Percentiles rank a stretch among this genome's conserved stretches.
phyloP scores from a whole-genome alignment of 208 protist genomes.

The Trypanosoma cruzi region DNA sequence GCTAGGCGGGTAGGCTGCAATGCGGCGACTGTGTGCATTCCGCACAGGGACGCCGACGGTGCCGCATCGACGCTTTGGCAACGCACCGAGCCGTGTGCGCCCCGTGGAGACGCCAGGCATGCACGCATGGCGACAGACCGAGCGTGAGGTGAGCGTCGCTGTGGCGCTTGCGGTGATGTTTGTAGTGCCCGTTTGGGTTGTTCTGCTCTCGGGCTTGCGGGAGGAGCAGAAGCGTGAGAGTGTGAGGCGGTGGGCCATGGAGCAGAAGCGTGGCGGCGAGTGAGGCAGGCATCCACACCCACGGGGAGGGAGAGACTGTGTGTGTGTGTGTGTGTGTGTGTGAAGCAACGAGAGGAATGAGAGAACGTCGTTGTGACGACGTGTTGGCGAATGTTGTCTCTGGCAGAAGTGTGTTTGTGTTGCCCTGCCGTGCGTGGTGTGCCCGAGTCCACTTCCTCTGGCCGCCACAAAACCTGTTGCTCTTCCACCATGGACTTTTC shows the following conservation, averaged over 20 bases:
- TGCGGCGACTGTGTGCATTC: not conserved
- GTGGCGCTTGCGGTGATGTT: slow-evolving; percentile 60
- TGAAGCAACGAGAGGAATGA: not conserved
- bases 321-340: not conserved
- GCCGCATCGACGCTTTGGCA: slow-evolving; percentile 39
- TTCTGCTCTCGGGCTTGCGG: slow-evolving; percentile 41
- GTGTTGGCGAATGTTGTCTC: no score
- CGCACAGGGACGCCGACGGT: not conserved
- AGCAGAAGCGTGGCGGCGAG: slow-evolving; percentile 24
- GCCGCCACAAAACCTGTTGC: no score
- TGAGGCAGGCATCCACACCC: not conserved
- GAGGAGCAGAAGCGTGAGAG: slow-evolving; percentile 36
- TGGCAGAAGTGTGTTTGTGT: no score
- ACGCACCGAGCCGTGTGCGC: slow-evolving; percentile 52
- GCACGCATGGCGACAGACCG: slow-evolving; percentile 42
- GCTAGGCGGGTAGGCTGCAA: not conserved
- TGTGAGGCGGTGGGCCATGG: slow-evolving; percentile 34
- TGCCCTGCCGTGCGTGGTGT: no score
- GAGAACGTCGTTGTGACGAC: no score
- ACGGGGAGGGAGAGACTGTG: not conserved
- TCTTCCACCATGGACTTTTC: no score
- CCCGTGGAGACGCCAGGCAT: slow-evolving; percentile 46
- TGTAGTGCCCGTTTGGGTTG: slow-evolving; percentile 52
- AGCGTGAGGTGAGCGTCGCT: slow-evolving; percentile 51
- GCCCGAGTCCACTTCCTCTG: no score